Evolutionary conservation across 495 filamentous ascomycete species (phyloP).

Genomic region (Chlorociboria aeruginascens): DNA sequence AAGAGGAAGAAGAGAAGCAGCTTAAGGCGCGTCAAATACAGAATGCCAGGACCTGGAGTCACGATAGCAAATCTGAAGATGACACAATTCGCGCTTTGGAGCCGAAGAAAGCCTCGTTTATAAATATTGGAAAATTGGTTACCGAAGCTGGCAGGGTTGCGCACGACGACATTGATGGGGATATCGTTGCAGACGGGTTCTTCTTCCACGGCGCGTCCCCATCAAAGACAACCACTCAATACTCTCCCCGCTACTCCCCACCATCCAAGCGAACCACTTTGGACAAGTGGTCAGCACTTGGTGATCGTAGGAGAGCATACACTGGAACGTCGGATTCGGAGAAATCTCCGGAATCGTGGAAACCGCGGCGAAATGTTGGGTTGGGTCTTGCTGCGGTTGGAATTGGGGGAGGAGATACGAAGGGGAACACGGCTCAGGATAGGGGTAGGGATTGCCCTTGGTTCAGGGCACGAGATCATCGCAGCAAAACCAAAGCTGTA

Average conservation of each 20-base stretch:
- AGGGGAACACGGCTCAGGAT: constrained; percentile 20
- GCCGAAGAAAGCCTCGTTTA: constrained; percentile 37
- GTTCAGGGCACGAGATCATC: constrained; percentile 8
- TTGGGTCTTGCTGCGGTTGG: constrained; percentile 38
- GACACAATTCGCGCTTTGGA: constrained; percentile 32
- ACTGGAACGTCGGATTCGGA: constrained; percentile 34
- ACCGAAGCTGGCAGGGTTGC: constrained; percentile 27
- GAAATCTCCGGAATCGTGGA: constrained; percentile 30
- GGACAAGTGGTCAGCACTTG: constrained; percentile 82
- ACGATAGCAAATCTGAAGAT: constrained; percentile 44
- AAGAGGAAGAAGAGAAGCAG: constrained; percentile 46
- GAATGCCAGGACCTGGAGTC: constrained; percentile 72
- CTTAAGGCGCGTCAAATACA: constrained; percentile 54
- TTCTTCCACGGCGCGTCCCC: constrained; percentile 47
- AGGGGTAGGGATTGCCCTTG: constrained; percentile 16
- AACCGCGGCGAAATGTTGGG: constrained; percentile 27
- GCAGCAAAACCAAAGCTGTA: constrained; percentile 39
- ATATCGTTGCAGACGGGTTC: constrained; percentile 51
- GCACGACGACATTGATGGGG: constrained; percentile 37
- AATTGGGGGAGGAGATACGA: constrained; percentile 37
- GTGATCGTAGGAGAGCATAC: constrained; percentile 63
- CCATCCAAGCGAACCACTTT: constrained; percentile 38
- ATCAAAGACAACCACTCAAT: background rate
- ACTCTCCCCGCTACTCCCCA: constrained; percentile 37
- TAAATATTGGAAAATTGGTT: constrained; percentile 31